Evolutionary conservation across 441 rosid species (phyloP).

Genomic region (Adansonia rubrostipa): DNA sequence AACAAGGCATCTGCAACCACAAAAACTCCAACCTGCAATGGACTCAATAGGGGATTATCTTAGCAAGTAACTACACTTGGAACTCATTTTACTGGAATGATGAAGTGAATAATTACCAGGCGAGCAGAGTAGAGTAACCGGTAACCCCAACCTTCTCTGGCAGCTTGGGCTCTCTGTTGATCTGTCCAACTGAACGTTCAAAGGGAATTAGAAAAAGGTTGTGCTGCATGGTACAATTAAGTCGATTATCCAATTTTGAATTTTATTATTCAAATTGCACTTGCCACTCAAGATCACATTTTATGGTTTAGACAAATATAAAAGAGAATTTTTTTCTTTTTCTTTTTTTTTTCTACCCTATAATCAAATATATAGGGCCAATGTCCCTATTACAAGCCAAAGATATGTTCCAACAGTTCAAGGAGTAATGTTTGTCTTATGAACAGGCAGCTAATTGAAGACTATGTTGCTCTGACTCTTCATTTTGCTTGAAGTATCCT

Average conservation of each 20-base stretch:
- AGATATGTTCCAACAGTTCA: background rate
- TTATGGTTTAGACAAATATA: background rate
- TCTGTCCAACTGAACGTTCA: constrained; percentile 80
- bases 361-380: background rate
- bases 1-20: constrained; percentile 72
- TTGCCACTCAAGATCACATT: constrained; percentile 1
- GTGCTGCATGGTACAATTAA: background rate
- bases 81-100: constrained; percentile 7
- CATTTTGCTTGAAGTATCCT: background rate
- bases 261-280: background rate
- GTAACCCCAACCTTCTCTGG: constrained; percentile 93
- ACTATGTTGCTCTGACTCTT: background rate
- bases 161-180: constrained; percentile 91
- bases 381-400: background rate
- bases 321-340: background rate
- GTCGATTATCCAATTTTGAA: background rate
- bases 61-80: background rate
- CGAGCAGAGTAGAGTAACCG: constrained; percentile 75
- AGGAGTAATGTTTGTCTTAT: background rate
- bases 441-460: background rate
- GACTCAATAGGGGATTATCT: constrained; percentile 23
- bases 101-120: constrained; percentile 53
- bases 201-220: constrained; percentile 18
- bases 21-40: constrained; percentile 70
- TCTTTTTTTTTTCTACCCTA: background rate